Base-by-base conservation (phyloP, 169 alveolate genomes). In the Theileria sp. region DNA sequence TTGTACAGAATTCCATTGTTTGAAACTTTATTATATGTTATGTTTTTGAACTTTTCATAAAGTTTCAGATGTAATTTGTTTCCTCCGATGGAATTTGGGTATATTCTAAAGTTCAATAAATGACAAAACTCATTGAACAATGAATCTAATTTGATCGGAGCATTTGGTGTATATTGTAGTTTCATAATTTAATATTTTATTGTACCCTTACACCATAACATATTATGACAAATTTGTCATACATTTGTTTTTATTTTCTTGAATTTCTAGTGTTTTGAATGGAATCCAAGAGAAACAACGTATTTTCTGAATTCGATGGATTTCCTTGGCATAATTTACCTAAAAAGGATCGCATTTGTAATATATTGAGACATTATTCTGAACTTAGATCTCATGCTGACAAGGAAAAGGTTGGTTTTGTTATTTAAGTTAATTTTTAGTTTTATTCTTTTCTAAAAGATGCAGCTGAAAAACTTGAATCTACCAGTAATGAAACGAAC, bases 381-480 rank as follows among this genome's bases (percentile, higher is more conserved):
- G 12, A 7, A 0, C 54, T 44, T 10, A 44, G 54, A 44, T 44
- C 54, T 13, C 54, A 44, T 8, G 54, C 54, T 44, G 54, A 44
- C 54, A 44, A 44, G 8, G 54, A 44, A 44, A 44, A 44, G 54
- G 54, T 44, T 8, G 12, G 54, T 44, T 8, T 8, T 10, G 8
- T 44, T 44, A 44, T 44, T 44, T 44, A 7, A 44, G 10, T 60
- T 60, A 12, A 64, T 64, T 64, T 30, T 64, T 30, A 64, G 72
- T 64, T 64, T 64, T 38, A 64, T 21, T n/a, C 72, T 38, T 64
- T 64, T 64, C 72, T 64, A 23, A 64, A 23, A 17, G 72, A 23
- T 64, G 10, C 34, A 23, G 44, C 25, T 19, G 50, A 64, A 64
- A 64, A 38, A 17, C 7, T 64, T 17, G 32, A 60, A 10, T 60